Percentiles rank a stretch among this genome's conserved stretches.
phyloP scores from a whole-genome alignment of 345 rosid species.

The Cardamine chenopodiifolia region DNA sequence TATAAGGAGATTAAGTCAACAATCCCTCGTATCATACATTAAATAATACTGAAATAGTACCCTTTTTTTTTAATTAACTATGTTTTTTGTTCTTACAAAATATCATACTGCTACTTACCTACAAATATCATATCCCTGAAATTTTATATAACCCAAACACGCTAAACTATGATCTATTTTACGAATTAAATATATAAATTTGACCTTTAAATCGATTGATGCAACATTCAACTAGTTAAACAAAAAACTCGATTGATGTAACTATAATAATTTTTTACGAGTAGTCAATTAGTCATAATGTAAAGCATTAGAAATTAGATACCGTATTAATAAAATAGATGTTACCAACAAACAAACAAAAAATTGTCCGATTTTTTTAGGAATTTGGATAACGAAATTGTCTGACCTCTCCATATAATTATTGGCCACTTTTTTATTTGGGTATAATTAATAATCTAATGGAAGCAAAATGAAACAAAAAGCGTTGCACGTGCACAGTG shows the following conservation, averaged over 20 bases:
- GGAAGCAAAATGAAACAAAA: constrained; percentile 13
- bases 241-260: constrained; percentile 3
- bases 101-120: neutral
- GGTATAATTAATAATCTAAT: constrained; percentile 4
- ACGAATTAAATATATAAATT: neutral
- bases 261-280: neutral
- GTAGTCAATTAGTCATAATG: too few species aligned
- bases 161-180: neutral
- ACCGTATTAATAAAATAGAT: neutral
- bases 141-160: constrained; percentile 8
- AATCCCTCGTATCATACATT: constrained; percentile 10
- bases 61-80: too few species aligned
- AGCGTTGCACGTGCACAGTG: constrained; percentile 28
- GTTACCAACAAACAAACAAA: neutral
- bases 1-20: constrained; percentile 2
- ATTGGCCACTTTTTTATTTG: neutral
- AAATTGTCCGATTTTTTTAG: neutral
- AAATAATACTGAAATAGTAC: neutral
- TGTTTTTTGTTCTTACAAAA: neutral
- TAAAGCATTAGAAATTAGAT: neutral
- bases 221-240: constrained; percentile 10
- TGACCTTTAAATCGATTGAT: constrained; percentile 29
- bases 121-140: constrained; percentile 2
- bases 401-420: constrained; percentile 37
- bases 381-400: neutral